phyloP scores from a whole-genome alignment of 805 yeast genomes.

The Metschnikowia proteae region DNA sequence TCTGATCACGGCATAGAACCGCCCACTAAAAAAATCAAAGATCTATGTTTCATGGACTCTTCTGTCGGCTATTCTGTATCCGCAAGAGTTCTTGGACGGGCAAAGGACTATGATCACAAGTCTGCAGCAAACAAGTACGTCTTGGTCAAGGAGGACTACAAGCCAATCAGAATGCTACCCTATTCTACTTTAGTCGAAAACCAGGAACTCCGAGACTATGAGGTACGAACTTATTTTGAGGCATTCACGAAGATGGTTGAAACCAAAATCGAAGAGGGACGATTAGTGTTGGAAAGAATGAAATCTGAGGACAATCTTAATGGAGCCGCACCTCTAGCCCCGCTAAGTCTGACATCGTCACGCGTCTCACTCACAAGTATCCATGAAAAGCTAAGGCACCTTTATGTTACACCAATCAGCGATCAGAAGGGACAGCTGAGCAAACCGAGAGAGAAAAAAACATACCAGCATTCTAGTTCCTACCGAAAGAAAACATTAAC shows the following conservation, averaged over 20 bases:
- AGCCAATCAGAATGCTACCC: slow-evolving; percentile 38
- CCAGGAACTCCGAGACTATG: slow-evolving; percentile 16
- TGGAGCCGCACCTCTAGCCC: slow-evolving; percentile 8
- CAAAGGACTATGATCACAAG: slow-evolving; percentile 30
- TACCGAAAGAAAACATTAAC: slow-evolving; percentile 34
- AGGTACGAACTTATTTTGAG: slow-evolving; percentile 26
- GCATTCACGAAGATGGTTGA: slow-evolving; percentile 33
- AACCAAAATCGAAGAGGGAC: slow-evolving; percentile 24
- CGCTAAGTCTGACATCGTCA: slow-evolving; percentile 12
- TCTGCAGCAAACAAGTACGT: slow-evolving; percentile 30
- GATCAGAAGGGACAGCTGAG: slow-evolving; percentile 18
- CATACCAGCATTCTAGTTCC: slow-evolving; percentile 31
- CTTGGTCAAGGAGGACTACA: slow-evolving; percentile 31
- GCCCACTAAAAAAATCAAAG: slow-evolving; percentile 25
- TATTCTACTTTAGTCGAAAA: slow-evolving; percentile 20
- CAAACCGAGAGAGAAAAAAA: slow-evolving; percentile 18
- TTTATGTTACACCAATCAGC: slow-evolving; percentile 25
- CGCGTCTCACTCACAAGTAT: slow-evolving; percentile 7
- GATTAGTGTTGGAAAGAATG: slow-evolving; percentile 10
- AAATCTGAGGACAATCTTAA: slow-evolving; percentile 3
- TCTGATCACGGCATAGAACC: neutral
- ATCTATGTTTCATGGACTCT: slow-evolving; percentile 36
- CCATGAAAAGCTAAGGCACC: slow-evolving; percentile 27
- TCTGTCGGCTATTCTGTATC: slow-evolving; percentile 36
- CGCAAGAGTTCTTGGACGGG: slow-evolving; percentile 40